Evolutionary conservation across 1,284 basidiomycete genomes (phyloP).

Genomic region (Ustilago xerochloae): DNA sequence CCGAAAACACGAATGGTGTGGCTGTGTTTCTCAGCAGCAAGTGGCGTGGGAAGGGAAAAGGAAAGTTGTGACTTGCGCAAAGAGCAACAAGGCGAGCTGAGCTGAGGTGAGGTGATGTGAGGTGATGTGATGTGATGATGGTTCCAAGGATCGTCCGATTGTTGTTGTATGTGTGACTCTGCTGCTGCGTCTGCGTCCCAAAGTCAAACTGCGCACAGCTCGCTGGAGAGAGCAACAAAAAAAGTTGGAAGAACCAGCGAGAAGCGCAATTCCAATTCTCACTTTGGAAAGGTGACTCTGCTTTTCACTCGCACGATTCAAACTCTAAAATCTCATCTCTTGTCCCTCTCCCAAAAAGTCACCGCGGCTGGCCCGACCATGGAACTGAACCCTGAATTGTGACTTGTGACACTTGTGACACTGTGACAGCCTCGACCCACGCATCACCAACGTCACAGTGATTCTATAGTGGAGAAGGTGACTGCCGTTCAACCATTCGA

Average conservation of each 20-base stretch:
- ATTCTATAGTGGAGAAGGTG: too few relatives aligned
- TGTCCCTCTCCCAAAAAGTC: neutral
- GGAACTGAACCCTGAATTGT: neutral
- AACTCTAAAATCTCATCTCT: neutral
- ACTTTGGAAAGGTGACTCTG: neutral
- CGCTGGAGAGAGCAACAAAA: neutral
- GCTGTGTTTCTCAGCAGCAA: neutral
- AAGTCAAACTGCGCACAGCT: neutral
- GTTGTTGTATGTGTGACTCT: too few relatives aligned
- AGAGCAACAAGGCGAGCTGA: too few relatives aligned
- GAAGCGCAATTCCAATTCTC: neutral
- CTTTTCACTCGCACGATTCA: neutral
- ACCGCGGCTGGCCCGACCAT: neutral
- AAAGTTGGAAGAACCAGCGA: neutral
- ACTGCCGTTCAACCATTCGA: too few relatives aligned
- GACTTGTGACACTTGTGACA: too few relatives aligned
- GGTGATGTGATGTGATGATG: neutral
- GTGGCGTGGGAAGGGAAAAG: neutral
- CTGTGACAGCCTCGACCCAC: too few relatives aligned
- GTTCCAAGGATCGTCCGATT: slow-evolving; percentile 10
- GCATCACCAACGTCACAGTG: too few relatives aligned
- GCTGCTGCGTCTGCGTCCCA: too few relatives aligned
- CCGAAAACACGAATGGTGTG: neutral
- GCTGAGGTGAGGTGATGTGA: slow-evolving; percentile 1
- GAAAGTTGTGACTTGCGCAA: too few relatives aligned